phyloP scores from a whole-genome alignment of 2,329 filamentous ascomycete genomes.

The Simplicillium aogashimaense region DNA sequence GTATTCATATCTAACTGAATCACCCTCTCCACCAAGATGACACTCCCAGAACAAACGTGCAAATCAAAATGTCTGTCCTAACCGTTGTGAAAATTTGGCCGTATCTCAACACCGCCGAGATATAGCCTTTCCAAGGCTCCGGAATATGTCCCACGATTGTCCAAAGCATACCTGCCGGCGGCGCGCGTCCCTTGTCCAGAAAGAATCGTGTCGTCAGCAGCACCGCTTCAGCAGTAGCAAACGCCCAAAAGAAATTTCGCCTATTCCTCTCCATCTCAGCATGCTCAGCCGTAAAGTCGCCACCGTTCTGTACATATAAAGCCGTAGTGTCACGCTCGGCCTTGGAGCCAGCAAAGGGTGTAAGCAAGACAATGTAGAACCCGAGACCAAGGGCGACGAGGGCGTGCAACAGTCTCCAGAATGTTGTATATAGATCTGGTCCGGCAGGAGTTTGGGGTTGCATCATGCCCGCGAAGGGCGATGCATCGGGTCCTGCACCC shows the following conservation, averaged over 20 bases:
- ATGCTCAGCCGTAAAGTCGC: constrained; percentile 13
- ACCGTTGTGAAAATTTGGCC: constrained; percentile 63
- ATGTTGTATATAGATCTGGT: constrained; percentile 27
- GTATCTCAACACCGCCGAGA: constrained; percentile 54
- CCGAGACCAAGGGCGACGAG: constrained; percentile 61
- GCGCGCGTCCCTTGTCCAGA: constrained; percentile 49
- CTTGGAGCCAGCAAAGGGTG: constrained; percentile 59
- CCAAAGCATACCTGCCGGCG: constrained; percentile 52
- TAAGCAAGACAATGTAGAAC: constrained; percentile 58
- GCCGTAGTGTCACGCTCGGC: constrained; percentile 42
- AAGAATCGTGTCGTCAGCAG: constrained; percentile 64
- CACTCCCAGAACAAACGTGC: constrained; percentile 64
- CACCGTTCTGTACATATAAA: constrained; percentile 15
- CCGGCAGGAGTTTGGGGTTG: constrained; percentile 24
- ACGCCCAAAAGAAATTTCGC: constrained; percentile 62
- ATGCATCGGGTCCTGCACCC: constrained; percentile 21
- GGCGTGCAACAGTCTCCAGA: constrained; percentile 68
- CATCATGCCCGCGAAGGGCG: constrained; percentile 30
- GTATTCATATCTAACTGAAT: background rate
- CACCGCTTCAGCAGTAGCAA: constrained; percentile 65
- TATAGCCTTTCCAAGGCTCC: constrained; percentile 49
- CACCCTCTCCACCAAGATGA: constrained; percentile 17
- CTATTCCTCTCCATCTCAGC: constrained; percentile 20
- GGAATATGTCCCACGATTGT: constrained; percentile 58
- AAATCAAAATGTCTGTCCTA: constrained; percentile 62